Conservation (phyloP, 2,329 filamentous ascomycete genomes). For the Aspergillus chevalieri region DNA sequence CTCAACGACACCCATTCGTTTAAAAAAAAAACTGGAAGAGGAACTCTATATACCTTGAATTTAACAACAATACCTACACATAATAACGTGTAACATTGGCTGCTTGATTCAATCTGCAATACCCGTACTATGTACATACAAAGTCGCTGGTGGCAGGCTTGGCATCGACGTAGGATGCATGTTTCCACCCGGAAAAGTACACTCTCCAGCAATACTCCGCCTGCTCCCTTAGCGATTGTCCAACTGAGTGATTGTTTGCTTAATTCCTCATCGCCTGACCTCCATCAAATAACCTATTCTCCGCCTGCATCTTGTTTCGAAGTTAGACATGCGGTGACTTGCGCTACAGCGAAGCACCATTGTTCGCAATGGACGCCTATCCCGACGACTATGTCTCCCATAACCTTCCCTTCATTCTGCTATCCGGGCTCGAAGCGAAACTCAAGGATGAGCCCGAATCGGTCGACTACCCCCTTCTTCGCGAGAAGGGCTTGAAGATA, state of each 20-base stretch:
- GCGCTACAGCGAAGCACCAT: slow-evolving; percentile 10
- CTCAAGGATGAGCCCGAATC: slow-evolving; percentile 26
- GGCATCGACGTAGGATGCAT: background rate
- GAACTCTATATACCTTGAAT: too few relatives aligned
- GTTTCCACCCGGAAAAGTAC: background rate
- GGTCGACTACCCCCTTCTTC: slow-evolving; percentile 44
- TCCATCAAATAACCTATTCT: too few relatives aligned
- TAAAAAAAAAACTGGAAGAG: too few relatives aligned
- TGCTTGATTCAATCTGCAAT: too few relatives aligned
- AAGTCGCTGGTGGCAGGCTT: background rate
- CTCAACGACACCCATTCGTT: too few relatives aligned
- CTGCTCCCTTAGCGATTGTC: too few relatives aligned
- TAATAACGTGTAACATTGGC: too few relatives aligned
- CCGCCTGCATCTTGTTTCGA: background rate
- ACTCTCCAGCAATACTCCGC: background rate
- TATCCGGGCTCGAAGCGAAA: slow-evolving; percentile 63
- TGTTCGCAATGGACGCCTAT: slow-evolving; percentile 43
- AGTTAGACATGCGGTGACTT: slow-evolving; percentile 30
- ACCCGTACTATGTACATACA: too few relatives aligned
- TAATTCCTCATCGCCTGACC: background rate
- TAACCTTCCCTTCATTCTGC: slow-evolving; percentile 76
- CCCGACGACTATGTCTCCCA: slow-evolving; percentile 69
- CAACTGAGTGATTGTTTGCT: too few relatives aligned
- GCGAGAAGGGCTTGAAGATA: slow-evolving; percentile 56
- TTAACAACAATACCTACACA: too few relatives aligned